A percentile compares a stretch with the other conserved stretches of the same genome.
Evolutionary conservation across 75 land plant species (phyloP).

Genomic region (Cryptomeria japonica): DNA sequence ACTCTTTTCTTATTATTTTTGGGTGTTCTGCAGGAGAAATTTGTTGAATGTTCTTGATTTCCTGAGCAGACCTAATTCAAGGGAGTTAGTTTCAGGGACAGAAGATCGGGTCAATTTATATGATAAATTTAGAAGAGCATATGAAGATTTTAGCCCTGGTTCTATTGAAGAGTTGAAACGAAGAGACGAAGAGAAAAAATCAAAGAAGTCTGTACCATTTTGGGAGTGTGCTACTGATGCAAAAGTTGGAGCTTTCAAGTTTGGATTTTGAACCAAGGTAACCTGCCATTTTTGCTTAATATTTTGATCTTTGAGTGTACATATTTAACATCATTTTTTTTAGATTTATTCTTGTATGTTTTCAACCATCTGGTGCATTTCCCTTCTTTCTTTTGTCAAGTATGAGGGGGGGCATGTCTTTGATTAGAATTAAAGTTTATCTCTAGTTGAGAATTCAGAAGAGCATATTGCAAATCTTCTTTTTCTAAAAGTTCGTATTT

Average conservation of each 20-base stretch:
- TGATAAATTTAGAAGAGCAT: constrained; percentile 66
- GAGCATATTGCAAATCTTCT: background rate
- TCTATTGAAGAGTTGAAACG: constrained; percentile 51
- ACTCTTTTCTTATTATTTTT: constrained; percentile 5
- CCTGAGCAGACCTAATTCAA: constrained; percentile 80
- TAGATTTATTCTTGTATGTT: background rate
- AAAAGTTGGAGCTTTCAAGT: constrained; percentile 78
- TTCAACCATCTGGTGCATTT: background rate
- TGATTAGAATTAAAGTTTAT: background rate
- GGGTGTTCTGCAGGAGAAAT: constrained; percentile 68
- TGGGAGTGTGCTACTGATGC: constrained; percentile 90
- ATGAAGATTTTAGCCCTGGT: constrained; percentile 67
- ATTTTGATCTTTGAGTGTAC: background rate
- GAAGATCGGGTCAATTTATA: constrained; percentile 78
- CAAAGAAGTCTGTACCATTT: constrained; percentile 49
- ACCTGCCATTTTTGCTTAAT: background rate
- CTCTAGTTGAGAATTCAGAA: background rate
- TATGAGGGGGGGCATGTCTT: background rate
- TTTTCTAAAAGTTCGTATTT: background rate
- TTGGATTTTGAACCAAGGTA: constrained; percentile 55
- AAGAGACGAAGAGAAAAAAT: constrained; percentile 55
- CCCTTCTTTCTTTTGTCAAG: background rate
- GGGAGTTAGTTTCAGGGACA: constrained; percentile 85
- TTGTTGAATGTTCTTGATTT: constrained; percentile 88
- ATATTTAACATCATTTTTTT: background rate